Evolutionary conservation across 2,329 filamentous ascomycete genomes (phyloP), one percentile per base, ranked within the genome.

Genomic region (Paecilomyces formosus): DNA sequence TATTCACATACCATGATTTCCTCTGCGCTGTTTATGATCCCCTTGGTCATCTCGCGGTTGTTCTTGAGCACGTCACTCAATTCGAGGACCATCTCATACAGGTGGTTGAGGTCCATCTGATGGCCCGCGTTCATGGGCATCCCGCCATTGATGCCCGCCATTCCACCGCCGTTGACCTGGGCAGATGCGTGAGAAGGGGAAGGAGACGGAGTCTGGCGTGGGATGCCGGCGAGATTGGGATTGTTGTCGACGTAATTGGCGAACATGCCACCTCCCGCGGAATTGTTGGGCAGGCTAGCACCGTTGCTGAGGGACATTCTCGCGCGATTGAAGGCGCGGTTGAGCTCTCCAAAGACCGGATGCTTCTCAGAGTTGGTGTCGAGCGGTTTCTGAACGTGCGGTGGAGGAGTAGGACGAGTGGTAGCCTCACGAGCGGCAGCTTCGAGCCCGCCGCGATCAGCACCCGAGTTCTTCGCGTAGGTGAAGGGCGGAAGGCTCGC

Each of bases 51-150:
- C 60, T 80, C 79, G 15, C 79, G 75, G 58, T 81, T 81, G 58
- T 76, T 76, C 62, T 77, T 76, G 56, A 81, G 66, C 1, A 81
- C 74, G 15, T 78, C 75, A 54, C 78, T 79, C 61, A 81, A 65
- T 60, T 81, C 79, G 56, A 78, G 65, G 28, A 81, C 76, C 72
- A 79, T 79, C 35, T 79, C 75, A 58, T 78, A 81, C 2, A 81
- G 70, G 57, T 79, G 76, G 61, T 80, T 78, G 54, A 81, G 69
- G 61, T 81, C 79, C 76, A 80, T 79, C 66, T 80, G 77, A 57
- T 81, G 79, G 11, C 79, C 79, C 8, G 78, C 78, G 60, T 77
- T 78, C 71, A 77, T 74, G 1, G 76, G 72, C 59, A 78, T 68
- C 31, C 65, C 67, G 5, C 66, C 65, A 56, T 70, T 72, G 67